phyloP scores from a whole-genome alignment of 306 rosid species.

The Ormosia semicastrata region DNA sequence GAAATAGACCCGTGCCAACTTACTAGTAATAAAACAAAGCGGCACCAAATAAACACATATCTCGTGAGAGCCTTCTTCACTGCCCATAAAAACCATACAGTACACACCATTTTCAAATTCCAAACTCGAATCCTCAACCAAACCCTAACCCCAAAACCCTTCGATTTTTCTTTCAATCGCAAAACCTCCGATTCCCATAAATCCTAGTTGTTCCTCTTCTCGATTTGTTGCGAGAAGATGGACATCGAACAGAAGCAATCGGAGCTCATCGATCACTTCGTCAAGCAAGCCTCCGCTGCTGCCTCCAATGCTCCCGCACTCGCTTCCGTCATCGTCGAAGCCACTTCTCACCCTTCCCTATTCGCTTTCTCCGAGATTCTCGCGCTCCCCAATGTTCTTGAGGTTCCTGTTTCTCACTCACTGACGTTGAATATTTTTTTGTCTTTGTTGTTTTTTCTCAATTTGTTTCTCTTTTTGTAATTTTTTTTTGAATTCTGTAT shows the following conservation, averaged over 20 bases:
- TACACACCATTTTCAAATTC: not conserved
- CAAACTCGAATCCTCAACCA: not conserved
- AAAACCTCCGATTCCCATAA: not conserved
- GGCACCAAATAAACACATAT: too few species aligned
- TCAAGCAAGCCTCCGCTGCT: constrained; percentile 63
- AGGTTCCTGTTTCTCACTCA: constrained; percentile 45
- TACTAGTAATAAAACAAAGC: too few species aligned
- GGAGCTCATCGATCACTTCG: constrained; percentile 77
- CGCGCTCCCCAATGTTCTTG: constrained; percentile 57
- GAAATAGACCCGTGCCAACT: too few species aligned
- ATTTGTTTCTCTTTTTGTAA: not conserved
- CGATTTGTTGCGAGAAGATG: constrained; percentile 33
- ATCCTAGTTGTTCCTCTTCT: constrained; percentile 8
- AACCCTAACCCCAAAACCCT: constrained; percentile 21
- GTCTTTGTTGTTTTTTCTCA: not conserved
- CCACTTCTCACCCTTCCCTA: constrained; percentile 85
- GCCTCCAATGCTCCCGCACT: constrained; percentile 53
- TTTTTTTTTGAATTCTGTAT: not conserved
- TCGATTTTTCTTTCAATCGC: not conserved
- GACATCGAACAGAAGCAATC: constrained; percentile 86
- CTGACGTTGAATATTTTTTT: not conserved
- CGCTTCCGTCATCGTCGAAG: constrained; percentile 55
- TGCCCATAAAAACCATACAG: not conserved
- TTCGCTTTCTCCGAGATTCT: constrained; percentile 94
- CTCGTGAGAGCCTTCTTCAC: too few species aligned